Base-by-base conservation (phyloP, 2,329 filamentous ascomycete species). In the Dendryphion nanum region DNA sequence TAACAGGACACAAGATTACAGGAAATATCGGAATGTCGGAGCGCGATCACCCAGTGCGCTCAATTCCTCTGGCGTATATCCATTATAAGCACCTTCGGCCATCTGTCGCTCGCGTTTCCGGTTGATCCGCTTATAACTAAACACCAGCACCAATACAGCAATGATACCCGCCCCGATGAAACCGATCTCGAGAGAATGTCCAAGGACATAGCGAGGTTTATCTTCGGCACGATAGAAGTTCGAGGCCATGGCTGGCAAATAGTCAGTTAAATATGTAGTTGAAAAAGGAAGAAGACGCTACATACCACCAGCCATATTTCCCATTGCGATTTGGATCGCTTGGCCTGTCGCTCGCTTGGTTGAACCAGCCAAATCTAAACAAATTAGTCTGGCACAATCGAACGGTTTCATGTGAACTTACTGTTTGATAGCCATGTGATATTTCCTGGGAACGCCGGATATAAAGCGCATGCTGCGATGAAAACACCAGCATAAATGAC, bases 201-300 rank as follows among this genome's bases (percentile, higher is more conserved):
- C 75, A 2, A 77, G 66, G 4, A 69, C 61, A 41, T 77, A 79
- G 15, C 67, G 64, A 0, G 76, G 75, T 2, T 65, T 60, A 45
- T 78, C 75, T 33, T 64, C 51, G 0, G 59, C 41, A 8, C 82
- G 74, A 51, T 87, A 88, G 51, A 87, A 86, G 52, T 87, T 87
- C 4, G 81, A 82, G 0, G 82, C 80, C 76, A 86, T 84, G 1
- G 82, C 83, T 66, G 34, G 10, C 4, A 18, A 6, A 10, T 19
- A 6, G 38, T 59, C 37, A 57, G 46, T 15, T 6, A 24, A 21
- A 8, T 4, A 12, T 28, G 15, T 4, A 10, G 3, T 5, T 33
- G 2, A 26, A 14, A 24, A 14, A 19, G 28, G 20, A 16, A 16
- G 36, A 19, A 26, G 8, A 8, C 8, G 23, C 4, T 21, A 12